A percentile compares a stretch with the other conserved stretches of the same genome.
These are phyloP conservation scores for Rhizoclosmatium sp. DNA, from an alignment of 192 early-diverging fungal species.

Conservation along the genomic window DNA sequence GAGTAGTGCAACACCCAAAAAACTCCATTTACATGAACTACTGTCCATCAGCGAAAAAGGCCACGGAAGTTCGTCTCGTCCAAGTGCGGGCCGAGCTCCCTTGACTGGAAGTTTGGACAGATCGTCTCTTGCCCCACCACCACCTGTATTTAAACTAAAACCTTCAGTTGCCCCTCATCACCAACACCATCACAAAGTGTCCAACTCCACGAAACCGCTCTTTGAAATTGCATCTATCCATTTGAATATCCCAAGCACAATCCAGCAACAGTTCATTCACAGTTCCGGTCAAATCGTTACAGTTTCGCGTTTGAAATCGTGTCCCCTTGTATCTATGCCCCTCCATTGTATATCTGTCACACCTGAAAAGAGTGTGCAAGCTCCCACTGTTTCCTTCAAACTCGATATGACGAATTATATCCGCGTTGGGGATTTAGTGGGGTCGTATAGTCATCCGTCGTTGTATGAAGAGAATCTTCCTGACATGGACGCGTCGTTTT, in stretches of 20 bases:
- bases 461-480: background rate
- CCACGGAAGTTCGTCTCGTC: background rate
- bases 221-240: constrained; percentile 19
- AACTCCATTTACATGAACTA: background rate
- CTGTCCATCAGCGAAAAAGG: constrained; percentile 11
- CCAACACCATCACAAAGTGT: background rate
- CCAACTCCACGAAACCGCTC: background rate
- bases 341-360: constrained; percentile 9
- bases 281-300: constrained; percentile 32
- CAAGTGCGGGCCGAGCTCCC: background rate
- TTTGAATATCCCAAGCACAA: background rate
- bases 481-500: constrained; percentile 20
- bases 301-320: constrained; percentile 15
- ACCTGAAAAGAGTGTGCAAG: constrained; percentile 6
- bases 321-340: constrained; percentile 13
- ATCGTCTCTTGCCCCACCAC: background rate
- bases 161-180: background rate
- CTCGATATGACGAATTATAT: constrained; percentile 13
- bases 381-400: constrained; percentile 1
- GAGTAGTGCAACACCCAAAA: background rate
- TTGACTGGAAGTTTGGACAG: background rate
- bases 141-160: constrained; percentile 8
- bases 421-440: constrained; percentile 22
- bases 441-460: background rate
- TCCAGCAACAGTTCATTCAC: background rate